These are phyloP conservation scores for Priceomyces carsonii DNA, from an alignment of 805 yeast genomes.

Conservation along the genomic window DNA sequence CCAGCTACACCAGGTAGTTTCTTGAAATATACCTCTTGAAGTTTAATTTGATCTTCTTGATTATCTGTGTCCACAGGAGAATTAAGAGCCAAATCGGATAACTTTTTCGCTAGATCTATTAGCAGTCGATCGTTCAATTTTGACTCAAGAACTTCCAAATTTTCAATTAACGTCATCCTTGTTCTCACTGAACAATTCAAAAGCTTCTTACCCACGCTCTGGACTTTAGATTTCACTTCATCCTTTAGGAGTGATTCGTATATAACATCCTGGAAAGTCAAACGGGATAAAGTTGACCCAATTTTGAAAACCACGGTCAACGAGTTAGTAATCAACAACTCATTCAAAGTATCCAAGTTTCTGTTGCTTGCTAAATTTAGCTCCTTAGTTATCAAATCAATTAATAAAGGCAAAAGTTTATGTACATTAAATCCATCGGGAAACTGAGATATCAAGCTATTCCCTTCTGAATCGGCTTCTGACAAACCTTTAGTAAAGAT, in stretches of 20 bases:
- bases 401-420: constrained; percentile 72
- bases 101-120: constrained; percentile 45
- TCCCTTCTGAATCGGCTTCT: constrained; percentile 17
- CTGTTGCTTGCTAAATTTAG: constrained; percentile 20
- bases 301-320: constrained; percentile 60
- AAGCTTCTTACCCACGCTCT: constrained; percentile 23
- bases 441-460: constrained; percentile 27
- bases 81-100: constrained; percentile 37
- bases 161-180: constrained; percentile 38
- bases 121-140: constrained; percentile 57
- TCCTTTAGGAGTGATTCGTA: constrained; percentile 44
- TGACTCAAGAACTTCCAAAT: constrained; percentile 46
- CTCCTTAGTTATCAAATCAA: constrained; percentile 50
- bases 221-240: constrained; percentile 22
- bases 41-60: constrained; percentile 28
- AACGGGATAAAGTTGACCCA: constrained; percentile 67
- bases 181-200: constrained; percentile 32
- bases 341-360: constrained; percentile 26
- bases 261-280: constrained; percentile 74
- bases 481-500: constrained; percentile 68
- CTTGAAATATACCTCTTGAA: constrained; percentile 56
- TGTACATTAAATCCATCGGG: constrained; percentile 53
- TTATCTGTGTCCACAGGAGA: constrained; percentile 26
- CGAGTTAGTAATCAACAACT: constrained; percentile 46
- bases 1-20: constrained; percentile 43